Percentiles rank a stretch among this genome's conserved stretches.
Evolutionary conservation across 1,139 yeast genomes (phyloP).

Genomic region (Yamadazyma taylorii): DNA sequence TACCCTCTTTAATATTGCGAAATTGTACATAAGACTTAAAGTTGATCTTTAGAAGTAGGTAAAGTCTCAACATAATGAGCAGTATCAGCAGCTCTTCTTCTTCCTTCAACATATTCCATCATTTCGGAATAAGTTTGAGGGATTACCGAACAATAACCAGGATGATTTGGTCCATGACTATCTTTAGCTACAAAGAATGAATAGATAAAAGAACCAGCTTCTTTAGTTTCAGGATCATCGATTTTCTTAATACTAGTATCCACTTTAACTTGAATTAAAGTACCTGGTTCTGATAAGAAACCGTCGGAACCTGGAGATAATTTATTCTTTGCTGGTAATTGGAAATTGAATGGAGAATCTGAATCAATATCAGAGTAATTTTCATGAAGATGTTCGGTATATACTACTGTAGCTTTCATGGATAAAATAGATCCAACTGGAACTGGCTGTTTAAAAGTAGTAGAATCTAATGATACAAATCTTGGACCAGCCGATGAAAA

Average conservation of each 20-base stretch:
- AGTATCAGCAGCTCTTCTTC: constrained; percentile 85
- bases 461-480: constrained; percentile 85
- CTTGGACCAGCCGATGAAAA: constrained; percentile 82
- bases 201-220: constrained; percentile 84
- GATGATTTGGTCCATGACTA: constrained; percentile 32
- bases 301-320: constrained; percentile 55
- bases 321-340: constrained; percentile 56
- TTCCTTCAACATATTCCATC: constrained; percentile 88
- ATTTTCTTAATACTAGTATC: constrained; percentile 74
- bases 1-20: too few relatives aligned
- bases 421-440: constrained; percentile 91
- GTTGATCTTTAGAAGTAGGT: constrained; percentile 19
- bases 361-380: constrained; percentile 28
- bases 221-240: constrained; percentile 58
- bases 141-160: constrained; percentile 63
- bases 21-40: constrained; percentile 3
- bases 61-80: constrained; percentile 61
- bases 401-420: constrained; percentile 78
- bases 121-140: constrained; percentile 89
- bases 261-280: constrained; percentile 84
- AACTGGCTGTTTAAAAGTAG: constrained; percentile 89
- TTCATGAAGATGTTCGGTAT: constrained; percentile 68
- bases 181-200: constrained; percentile 77
- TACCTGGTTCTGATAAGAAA: constrained; percentile 75
- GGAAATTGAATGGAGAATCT: constrained; percentile 48